These are phyloP conservation scores for Graphilbum ipis-grandicollis DNA, from an alignment of 2,329 filamentous ascomycete species.

Conservation along the genomic window DNA sequence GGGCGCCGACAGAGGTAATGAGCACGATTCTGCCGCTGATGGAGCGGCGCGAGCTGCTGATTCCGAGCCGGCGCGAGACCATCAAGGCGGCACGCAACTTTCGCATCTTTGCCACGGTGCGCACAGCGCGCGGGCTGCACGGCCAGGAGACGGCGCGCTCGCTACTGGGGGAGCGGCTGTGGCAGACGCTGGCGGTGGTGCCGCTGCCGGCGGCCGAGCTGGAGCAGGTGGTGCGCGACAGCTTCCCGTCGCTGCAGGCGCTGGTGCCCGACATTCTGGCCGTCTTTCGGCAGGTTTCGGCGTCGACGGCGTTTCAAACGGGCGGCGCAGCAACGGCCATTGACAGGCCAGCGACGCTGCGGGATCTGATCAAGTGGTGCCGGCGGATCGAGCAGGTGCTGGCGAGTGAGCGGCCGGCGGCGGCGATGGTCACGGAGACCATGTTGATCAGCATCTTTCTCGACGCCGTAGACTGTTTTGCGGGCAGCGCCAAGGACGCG, in stretches of 20 bases:
- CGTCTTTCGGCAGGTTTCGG: slow-evolving; percentile 33
- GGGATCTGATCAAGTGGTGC: slow-evolving; percentile 85
- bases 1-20: slow-evolving; percentile 86
- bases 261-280: slow-evolving; percentile 40
- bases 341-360: slow-evolving; percentile 33
- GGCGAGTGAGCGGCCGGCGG: slow-evolving; percentile 11
- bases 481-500: slow-evolving; percentile 56
- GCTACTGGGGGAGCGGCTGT: slow-evolving; percentile 72
- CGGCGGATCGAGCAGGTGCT: slow-evolving; percentile 55
- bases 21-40: slow-evolving; percentile 85
- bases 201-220: slow-evolving; percentile 54
- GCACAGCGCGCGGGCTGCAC: slow-evolving; percentile 53
- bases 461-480: slow-evolving; percentile 86
- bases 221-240: slow-evolving; percentile 51
- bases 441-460: slow-evolving; percentile 78
- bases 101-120: slow-evolving; percentile 78
- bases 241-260: slow-evolving; percentile 51
- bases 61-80: slow-evolving; percentile 75
- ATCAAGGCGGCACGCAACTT: slow-evolving; percentile 74
- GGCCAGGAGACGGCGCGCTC: slow-evolving; percentile 50
- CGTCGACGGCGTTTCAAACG: too few relatives aligned
- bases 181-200: slow-evolving; percentile 58
- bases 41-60: slow-evolving; percentile 76
- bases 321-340: too few relatives aligned
- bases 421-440: slow-evolving; percentile 11